These are phyloP conservation scores for Aspergillus campestris DNA, from an alignment of 495 filamentous ascomycete genomes.

Conservation along the genomic window DNA sequence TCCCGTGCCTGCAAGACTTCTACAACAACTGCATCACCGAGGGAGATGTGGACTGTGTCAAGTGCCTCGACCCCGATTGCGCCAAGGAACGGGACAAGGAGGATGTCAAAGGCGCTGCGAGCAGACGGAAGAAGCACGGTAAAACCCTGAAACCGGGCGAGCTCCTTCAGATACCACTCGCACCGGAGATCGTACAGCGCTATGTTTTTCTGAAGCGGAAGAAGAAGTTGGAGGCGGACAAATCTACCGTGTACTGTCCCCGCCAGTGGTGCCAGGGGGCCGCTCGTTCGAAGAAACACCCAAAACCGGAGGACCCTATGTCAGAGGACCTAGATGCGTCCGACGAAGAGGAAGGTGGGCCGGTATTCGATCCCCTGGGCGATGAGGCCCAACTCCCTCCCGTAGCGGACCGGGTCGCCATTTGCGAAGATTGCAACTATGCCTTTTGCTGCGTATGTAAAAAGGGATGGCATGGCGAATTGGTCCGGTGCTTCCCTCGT, in stretches of 20 bases:
- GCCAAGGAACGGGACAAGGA: slow-evolving; percentile 43
- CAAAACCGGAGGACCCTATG: slow-evolving; percentile 49
- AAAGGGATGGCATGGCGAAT: slow-evolving; percentile 85
- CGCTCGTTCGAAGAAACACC: slow-evolving; percentile 72
- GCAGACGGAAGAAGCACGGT: slow-evolving; percentile 42
- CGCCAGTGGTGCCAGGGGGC: slow-evolving; percentile 89
- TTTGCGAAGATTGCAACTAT: slow-evolving; percentile 85
- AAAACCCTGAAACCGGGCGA: slow-evolving; percentile 75
- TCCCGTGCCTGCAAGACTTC: slow-evolving; percentile 74
- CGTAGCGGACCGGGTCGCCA: slow-evolving; percentile 55
- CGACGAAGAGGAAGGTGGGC: slow-evolving; percentile 28
- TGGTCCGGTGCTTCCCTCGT: slow-evolving; percentile 52
- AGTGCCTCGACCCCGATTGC: slow-evolving; percentile 70
- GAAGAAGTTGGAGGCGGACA: slow-evolving; percentile 81
- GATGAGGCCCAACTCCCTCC: slow-evolving; percentile 33
- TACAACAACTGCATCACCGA: slow-evolving; percentile 82
- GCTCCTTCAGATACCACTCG: slow-evolving; percentile 74
- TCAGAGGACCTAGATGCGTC: slow-evolving; percentile 42
- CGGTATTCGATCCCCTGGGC: slow-evolving; percentile 25
- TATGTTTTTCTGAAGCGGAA: slow-evolving; percentile 89
- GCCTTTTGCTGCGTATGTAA: slow-evolving; percentile 77
- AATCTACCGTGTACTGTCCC: slow-evolving; percentile 88
- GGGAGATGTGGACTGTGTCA: slow-evolving; percentile 68
- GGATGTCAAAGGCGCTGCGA: slow-evolving; percentile 8
- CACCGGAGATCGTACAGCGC: slow-evolving; percentile 65